phyloP scores from a whole-genome alignment of 345 rosid genomes.

The thale cress (Arabidopsis thaliana) region DNA sequence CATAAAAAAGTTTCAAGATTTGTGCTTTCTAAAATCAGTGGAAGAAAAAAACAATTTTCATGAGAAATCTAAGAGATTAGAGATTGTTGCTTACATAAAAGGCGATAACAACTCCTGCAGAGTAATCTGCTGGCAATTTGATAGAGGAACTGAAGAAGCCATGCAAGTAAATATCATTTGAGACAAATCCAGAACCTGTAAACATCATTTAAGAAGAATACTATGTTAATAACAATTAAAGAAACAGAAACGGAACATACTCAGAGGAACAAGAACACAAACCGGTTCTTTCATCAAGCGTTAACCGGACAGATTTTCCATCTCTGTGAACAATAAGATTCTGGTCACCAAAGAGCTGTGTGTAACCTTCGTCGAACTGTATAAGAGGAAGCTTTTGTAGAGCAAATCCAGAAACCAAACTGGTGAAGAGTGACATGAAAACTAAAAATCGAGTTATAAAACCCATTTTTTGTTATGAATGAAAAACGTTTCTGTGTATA shows the following conservation, averaged over 20 bases:
- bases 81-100: constrained; percentile 72
- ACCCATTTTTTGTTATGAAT: constrained; percentile 39
- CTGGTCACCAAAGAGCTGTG: constrained; percentile 85
- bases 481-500: constrained; percentile 2
- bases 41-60: neutral
- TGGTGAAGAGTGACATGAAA: constrained; percentile 45
- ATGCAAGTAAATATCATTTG: constrained; percentile 89
- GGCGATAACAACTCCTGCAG: constrained; percentile 98
- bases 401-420: constrained; percentile 64
- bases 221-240: neutral
- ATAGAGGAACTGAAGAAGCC: constrained; percentile 97
- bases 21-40: neutral
- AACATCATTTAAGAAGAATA: neutral
- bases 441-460: constrained; percentile 35
- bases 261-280: constrained; percentile 3
- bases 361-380: constrained; percentile 89
- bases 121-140: constrained; percentile 91
- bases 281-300: constrained; percentile 93
- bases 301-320: constrained; percentile 80
- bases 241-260: neutral
- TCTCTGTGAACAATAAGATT: constrained; percentile 69
- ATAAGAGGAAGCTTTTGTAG: constrained; percentile 54
- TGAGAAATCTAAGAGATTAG: neutral
- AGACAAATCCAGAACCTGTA: constrained; percentile 97
- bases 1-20: neutral